A percentile compares a stretch with the other conserved stretches of the same genome.
Evolutionary conservation across 108 stramenopile genomes (phyloP).

Genomic region (Stephanodiscus triporus): DNA sequence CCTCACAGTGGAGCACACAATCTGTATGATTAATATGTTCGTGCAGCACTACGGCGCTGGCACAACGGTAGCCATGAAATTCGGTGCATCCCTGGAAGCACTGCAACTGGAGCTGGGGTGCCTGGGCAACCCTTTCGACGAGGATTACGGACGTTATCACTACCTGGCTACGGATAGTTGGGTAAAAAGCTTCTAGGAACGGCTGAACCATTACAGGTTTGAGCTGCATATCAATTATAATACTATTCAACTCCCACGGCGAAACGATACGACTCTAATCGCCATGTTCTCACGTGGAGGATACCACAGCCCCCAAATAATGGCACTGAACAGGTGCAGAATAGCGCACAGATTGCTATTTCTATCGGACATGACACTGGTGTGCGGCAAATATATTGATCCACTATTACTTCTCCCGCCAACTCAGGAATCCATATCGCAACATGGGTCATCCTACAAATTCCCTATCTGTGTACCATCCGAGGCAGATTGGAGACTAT

Average conservation of each 20-base stretch:
- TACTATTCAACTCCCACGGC: not conserved
- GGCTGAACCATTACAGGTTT: not conserved
- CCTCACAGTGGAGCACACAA: not conserved
- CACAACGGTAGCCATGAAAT: not conserved
- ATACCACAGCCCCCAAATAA: not conserved
- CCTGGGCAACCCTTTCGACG: not conserved
- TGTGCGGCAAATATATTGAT: slow-evolving; percentile 1
- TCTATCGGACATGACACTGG: slow-evolving; percentile 10
- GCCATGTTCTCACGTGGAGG: not conserved
- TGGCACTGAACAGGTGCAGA: not conserved
- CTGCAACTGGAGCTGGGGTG: not conserved
- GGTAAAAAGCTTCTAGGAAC: slow-evolving; percentile 1
- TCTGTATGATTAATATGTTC: not conserved
- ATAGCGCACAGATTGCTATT: not conserved
- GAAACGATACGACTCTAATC: not conserved
- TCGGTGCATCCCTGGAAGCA: not conserved
- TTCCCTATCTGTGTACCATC: not conserved
- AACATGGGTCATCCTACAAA: not conserved
- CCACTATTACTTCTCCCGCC: not conserved
- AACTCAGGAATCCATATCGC: not conserved
- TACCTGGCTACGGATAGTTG: not conserved
- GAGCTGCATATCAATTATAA: not conserved
- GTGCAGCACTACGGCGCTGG: not conserved
- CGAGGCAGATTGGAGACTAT: not conserved
- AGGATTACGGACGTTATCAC: not conserved